Base-by-base conservation (phyloP, 1,284 basidiomycete species). In the Marasmius tenuissimus region DNA sequence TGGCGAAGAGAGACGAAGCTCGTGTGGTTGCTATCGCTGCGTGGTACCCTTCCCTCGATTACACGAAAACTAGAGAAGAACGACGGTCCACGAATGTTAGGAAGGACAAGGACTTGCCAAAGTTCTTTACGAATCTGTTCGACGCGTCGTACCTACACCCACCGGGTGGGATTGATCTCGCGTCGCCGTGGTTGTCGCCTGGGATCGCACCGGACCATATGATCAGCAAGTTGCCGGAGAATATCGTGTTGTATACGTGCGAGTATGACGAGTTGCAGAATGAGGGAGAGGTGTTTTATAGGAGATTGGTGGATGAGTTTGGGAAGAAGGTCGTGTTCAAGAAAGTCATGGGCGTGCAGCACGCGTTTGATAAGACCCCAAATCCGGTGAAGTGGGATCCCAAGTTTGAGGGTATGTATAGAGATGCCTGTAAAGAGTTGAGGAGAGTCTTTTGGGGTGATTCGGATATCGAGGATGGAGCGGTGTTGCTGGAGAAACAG, bases 81-180 rank as follows among this genome's bases (percentile, higher is more conserved):
- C 58, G 64, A 34, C 54, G 61, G 38, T 61, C 58, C 18, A 65
- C 61, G 20, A 65, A 65, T 34, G 59, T 62, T 16, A 61, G 64
- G 2, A 48, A 39, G 16, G 64, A 65, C 52, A 65, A 62, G 37
- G 61, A 62, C 20, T 59, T 65, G 14, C 64, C 64, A n/a, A 65
- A 65, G 54, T 62, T 65, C 59, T 65, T 65, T 53, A 62, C 64
- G 45, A 59, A 65, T 49, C 61, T 65, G 18, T 65, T 65, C 45
- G 64, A 65, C 48, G 56, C 64, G 16, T 58, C 56, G 33, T 65
- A 65, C 59, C 57, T 63, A 8, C 50, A 65, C 22, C 64, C 64
- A 11, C 27, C 52, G 2, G 45, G 55, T 12, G 58, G 56, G 0
- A 49, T 65, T 39, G 59, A 65, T 37, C 59, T 62, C 20, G 51